Percentiles rank a stretch among this genome's conserved stretches.
Conservation (phyloP, 352 stramenopile species). For the Phytopythium montanum region DNA sequence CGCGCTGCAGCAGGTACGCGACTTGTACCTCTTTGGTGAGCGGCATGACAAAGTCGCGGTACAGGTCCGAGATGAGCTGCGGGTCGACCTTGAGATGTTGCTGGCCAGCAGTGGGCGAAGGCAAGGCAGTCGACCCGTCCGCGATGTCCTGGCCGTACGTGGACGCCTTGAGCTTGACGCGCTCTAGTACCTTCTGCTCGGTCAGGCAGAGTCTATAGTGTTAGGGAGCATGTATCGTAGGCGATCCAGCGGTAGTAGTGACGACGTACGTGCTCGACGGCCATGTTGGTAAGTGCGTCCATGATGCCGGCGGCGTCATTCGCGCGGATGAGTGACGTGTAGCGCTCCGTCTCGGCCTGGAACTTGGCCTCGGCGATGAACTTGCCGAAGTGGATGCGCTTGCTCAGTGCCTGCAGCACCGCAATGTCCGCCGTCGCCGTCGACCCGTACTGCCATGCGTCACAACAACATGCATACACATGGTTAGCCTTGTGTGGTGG, state of each 20-base stretch:
- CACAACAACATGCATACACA: background rate
- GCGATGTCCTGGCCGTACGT: constrained; percentile 92
- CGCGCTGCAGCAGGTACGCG: constrained; percentile 80
- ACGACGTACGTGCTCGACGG: constrained; percentile 89
- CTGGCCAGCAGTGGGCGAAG: constrained; percentile 18
- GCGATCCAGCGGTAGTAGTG: too few relatives aligned
- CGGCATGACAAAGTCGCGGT: constrained; percentile 98
- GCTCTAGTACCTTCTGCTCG: constrained; percentile 80
- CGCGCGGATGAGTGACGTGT: constrained; percentile 89
- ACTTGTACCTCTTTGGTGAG: constrained; percentile 99
- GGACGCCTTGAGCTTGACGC: constrained; percentile 95
- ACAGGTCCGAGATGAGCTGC: constrained; percentile 95
- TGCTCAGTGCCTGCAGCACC: constrained; percentile 93
- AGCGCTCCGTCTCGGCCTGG: constrained; percentile 86
- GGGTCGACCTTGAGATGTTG: constrained; percentile 93
- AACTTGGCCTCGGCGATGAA: constrained; percentile 99
- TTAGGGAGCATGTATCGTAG: too few relatives aligned
- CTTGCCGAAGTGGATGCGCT: constrained; percentile 98
- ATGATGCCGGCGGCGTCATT: constrained; percentile 96
- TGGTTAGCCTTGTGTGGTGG: background rate
- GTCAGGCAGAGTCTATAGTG: background rate
- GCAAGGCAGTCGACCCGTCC: constrained; percentile 30
- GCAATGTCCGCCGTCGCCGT: constrained; percentile 88
- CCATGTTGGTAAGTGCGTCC: constrained; percentile 92
- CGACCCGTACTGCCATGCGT: constrained; percentile 76